These are phyloP conservation scores for Suaeda aralocaspica DNA, from an alignment of 148 eudicot species.

Conservation along the genomic window DNA sequence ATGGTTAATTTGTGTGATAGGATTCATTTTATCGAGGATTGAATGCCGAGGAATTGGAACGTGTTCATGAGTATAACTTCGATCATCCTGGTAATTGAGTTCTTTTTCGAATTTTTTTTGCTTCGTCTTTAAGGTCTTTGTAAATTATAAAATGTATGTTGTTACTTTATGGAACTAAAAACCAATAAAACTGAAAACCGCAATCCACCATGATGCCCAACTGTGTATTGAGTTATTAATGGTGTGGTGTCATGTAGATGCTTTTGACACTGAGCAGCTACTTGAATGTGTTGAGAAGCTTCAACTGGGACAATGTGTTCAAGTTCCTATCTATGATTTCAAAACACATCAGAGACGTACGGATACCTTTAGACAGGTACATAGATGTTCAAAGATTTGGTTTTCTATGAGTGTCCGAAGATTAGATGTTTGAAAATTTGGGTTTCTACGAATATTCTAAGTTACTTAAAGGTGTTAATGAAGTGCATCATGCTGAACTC, in stretches of 20 bases:
- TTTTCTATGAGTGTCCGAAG: background rate
- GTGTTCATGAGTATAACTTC: conserved; percentile 87
- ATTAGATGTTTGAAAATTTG: background rate
- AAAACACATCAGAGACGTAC: conserved; percentile 79
- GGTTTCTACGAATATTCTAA: no score
- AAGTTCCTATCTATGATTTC: conserved; percentile 88
- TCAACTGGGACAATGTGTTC: conserved; percentile 64
- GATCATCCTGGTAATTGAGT: conserved; percentile 84
- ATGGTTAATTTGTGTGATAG: conserved; percentile 32
- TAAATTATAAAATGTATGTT: no score
- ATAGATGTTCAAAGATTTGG: background rate
- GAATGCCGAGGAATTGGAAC: conserved; percentile 68
- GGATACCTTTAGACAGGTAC: conserved; percentile 85
- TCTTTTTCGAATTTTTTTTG: background rate
- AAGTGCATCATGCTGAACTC: background rate
- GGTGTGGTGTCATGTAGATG: conserved; percentile 52
- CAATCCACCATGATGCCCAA: no score
- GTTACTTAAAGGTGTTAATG: background rate
- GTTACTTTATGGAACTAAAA: no score
- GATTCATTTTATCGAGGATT: conserved; percentile 94
- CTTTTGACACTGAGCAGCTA: conserved; percentile 95
- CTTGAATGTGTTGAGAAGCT: conserved; percentile 74
- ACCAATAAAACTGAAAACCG: no score
- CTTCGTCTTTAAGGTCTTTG: no score
- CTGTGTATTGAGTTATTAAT: no score